These are phyloP conservation scores for Mangifera indica DNA, from an alignment of 345 rosid species.

Conservation along the genomic window DNA sequence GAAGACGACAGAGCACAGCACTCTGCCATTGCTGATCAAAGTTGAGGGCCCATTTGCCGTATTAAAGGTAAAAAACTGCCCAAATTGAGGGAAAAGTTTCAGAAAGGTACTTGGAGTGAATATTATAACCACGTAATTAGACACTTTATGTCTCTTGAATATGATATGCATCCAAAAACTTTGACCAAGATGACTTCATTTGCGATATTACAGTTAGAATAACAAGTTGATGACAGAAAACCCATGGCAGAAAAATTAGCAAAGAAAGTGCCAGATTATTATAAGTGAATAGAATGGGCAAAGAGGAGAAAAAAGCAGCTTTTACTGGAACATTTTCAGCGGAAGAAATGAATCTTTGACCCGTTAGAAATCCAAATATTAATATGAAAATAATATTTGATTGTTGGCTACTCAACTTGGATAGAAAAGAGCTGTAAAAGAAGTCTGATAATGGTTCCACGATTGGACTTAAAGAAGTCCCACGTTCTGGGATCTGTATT, in stretches of 20 bases:
- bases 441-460: neutral
- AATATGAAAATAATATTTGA: neutral
- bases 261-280: neutral
- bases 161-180: neutral
- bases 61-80: neutral
- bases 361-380: neutral
- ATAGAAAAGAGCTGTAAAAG: neutral
- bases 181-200: slow-evolving; percentile 21
- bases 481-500: slow-evolving; percentile 6
- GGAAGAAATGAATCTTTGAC: slow-evolving; percentile 4
- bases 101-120: neutral
- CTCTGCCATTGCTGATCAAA: neutral
- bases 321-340: neutral
- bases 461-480: slow-evolving; percentile 8
- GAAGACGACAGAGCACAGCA: neutral
- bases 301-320: slow-evolving; percentile 2
- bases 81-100: slow-evolving; percentile 15
- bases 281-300: neutral
- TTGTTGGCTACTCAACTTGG: neutral
- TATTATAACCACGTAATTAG: slow-evolving; percentile 16
- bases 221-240: neutral
- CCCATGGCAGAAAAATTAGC: neutral
- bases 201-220: neutral
- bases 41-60: slow-evolving; percentile 1
- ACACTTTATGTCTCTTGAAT: neutral